These are phyloP conservation scores for Pleurotus citrinopileatus DNA, from an alignment of 768 basidiomycete genomes.

Conservation along the genomic window DNA sequence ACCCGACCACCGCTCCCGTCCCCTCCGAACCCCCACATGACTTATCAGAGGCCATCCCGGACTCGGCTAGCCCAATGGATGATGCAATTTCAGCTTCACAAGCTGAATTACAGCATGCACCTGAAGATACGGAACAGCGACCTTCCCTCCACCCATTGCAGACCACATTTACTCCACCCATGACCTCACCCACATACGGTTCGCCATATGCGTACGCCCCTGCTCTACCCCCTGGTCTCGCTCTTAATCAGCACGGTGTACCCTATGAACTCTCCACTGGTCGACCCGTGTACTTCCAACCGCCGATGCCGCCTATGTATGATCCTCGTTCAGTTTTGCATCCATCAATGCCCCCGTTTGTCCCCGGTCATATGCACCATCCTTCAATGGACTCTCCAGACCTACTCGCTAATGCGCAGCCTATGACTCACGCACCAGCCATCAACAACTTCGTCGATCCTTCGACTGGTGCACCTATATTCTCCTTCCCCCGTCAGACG, in stretches of 20 bases:
- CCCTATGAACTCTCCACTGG: slow-evolving; percentile 84
- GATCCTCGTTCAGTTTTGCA: slow-evolving; percentile 67
- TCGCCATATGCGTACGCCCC: slow-evolving; percentile 63
- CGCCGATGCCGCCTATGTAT: slow-evolving; percentile 57
- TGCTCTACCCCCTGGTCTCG: slow-evolving; percentile 72
- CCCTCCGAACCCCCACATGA: not conserved
- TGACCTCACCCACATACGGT: slow-evolving; percentile 58
- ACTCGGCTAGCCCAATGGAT: not conserved
- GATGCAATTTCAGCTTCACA: not conserved
- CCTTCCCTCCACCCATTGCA: slow-evolving; percentile 38
- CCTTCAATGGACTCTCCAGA: slow-evolving; percentile 60
- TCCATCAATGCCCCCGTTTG: slow-evolving; percentile 51
- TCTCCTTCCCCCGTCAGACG: slow-evolving; percentile 70
- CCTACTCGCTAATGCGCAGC: slow-evolving; percentile 41
- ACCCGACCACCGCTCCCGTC: too few species aligned
- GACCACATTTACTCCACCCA: slow-evolving; percentile 41
- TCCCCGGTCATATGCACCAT: slow-evolving; percentile 63
- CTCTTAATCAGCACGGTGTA: slow-evolving; percentile 70
- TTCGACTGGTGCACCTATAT: slow-evolving; percentile 64
- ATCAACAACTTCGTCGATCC: slow-evolving; percentile 66
- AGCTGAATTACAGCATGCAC: not conserved
- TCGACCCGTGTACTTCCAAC: slow-evolving; percentile 70
- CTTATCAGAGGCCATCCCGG: too few species aligned
- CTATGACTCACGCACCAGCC: slow-evolving; percentile 53
- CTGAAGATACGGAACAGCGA: slow-evolving; percentile 22